phyloP scores from a whole-genome alignment of 495 filamentous ascomycete species.

The Lasiosphaeria ovina region DNA sequence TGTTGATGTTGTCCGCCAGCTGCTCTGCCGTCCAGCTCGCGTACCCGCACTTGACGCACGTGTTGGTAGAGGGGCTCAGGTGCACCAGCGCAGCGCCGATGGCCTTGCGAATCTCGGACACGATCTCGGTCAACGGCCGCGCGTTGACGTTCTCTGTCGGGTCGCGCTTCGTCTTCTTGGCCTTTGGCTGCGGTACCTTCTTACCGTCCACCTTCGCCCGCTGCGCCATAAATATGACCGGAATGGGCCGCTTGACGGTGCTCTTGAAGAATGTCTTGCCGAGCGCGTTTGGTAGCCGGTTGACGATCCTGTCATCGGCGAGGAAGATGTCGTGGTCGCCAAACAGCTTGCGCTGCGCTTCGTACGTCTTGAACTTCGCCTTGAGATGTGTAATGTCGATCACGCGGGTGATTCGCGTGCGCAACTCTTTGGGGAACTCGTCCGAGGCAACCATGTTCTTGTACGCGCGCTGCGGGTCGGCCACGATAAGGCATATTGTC shows the following conservation, averaged over 20 bases:
- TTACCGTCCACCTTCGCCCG: conserved; percentile 66
- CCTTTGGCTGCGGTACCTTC: conserved; percentile 53
- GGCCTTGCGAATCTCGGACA: conserved; percentile 68
- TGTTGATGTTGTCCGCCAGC: conserved; percentile 74
- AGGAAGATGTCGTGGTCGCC: conserved; percentile 84
- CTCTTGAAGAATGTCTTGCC: conserved; percentile 85
- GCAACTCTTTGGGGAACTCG: conserved; percentile 70
- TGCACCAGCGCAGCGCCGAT: conserved; percentile 65
- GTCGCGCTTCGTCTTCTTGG: conserved; percentile 40
- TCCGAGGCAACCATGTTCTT: conserved; percentile 80
- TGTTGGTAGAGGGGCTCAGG: conserved; percentile 34
- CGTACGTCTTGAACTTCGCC: conserved; percentile 81
- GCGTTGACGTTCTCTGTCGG: conserved; percentile 37
- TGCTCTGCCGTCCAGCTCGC: conserved; percentile 70
- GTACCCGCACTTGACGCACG: conserved; percentile 63
- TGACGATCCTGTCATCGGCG: conserved; percentile 78
- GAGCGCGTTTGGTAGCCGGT: conserved; percentile 68
- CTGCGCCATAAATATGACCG: conserved; percentile 66
- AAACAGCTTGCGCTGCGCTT: conserved; percentile 78
- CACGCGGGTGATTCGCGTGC: conserved; percentile 72
- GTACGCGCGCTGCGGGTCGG: conserved; percentile 79
- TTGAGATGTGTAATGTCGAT: conserved; percentile 81
- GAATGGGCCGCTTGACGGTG: conserved; percentile 79
- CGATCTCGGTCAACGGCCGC: conserved; percentile 53
- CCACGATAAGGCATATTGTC: conserved; percentile 71